phyloP scores from a whole-genome alignment of 2,329 filamentous ascomycete genomes.

The Curvularia hawaiiensis region DNA sequence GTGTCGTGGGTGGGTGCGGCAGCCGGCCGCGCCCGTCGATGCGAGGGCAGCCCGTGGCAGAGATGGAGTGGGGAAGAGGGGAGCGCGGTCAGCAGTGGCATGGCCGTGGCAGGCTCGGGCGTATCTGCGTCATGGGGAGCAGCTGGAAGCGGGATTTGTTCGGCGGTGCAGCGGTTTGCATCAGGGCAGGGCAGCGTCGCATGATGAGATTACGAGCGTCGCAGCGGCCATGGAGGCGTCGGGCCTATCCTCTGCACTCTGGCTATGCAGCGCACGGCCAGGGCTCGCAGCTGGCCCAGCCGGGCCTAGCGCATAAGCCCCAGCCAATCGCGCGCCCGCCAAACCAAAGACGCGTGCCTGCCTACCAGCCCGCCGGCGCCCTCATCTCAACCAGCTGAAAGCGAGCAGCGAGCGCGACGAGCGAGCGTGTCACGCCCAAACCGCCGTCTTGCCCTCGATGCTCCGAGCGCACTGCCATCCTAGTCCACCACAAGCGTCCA shows the following conservation, averaged over 20 bases:
- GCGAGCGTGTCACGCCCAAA: slow-evolving; percentile 13
- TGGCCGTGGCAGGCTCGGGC: not conserved
- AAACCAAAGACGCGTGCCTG: slow-evolving; percentile 22
- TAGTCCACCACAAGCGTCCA: too few relatives aligned
- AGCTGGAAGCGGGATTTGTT: slow-evolving; percentile 15
- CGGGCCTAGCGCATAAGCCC: slow-evolving; percentile 1
- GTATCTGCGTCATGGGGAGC: slow-evolving; percentile 26
- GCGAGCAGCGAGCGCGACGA: slow-evolving; percentile 1
- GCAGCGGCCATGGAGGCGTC: slow-evolving; percentile 28
- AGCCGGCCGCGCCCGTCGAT: not conserved
- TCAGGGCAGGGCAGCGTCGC: slow-evolving; percentile 21
- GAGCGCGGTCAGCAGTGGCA: too few relatives aligned
- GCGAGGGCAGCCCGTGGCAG: not conserved
- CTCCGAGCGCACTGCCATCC: too few relatives aligned
- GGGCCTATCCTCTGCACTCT: slow-evolving; percentile 22
- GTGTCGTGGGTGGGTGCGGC: too few relatives aligned
- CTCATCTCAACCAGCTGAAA: slow-evolving; percentile 21
- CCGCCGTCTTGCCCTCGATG: slow-evolving; percentile 3
- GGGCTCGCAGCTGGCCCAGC: slow-evolving; percentile 20
- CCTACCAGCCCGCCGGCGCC: slow-evolving; percentile 16
- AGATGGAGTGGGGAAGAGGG: too few relatives aligned
- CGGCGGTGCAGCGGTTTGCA: not conserved
- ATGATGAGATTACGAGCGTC: slow-evolving; percentile 26
- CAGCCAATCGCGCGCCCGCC: slow-evolving; percentile 2
- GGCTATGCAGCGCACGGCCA: slow-evolving; percentile 14